Evolutionary conservation across 1,139 yeast species (phyloP).

Genomic region (Hyphopichia pseudoburtonii): DNA sequence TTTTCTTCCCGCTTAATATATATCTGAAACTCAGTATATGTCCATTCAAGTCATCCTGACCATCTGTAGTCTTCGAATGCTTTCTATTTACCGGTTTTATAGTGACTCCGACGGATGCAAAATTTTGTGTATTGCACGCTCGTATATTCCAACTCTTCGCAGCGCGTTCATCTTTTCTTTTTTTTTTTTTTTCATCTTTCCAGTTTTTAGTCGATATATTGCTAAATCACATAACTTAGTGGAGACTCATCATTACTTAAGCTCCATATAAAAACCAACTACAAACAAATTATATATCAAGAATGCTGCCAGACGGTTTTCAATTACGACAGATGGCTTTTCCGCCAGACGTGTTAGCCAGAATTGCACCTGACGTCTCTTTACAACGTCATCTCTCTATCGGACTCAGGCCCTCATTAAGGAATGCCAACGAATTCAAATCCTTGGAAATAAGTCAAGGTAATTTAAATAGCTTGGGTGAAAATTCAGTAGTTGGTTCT

Average conservation of each 20-base stretch:
- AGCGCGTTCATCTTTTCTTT: not conserved
- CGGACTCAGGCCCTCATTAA: conserved; percentile 71
- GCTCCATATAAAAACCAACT: not conserved
- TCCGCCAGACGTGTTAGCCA: conserved; percentile 79
- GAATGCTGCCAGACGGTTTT: not conserved
- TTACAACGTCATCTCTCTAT: conserved; percentile 73
- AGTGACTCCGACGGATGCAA: not conserved
- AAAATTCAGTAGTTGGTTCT: conserved; percentile 60
- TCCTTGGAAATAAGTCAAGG: conserved; percentile 48
- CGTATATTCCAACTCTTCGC: not conserved
- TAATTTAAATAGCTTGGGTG: conserved; percentile 39
- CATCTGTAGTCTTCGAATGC: too few species aligned
- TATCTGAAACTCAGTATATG: too few species aligned
- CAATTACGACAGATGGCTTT: conserved; percentile 45
- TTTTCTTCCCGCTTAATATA: too few species aligned
- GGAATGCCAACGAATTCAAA: conserved; percentile 73
- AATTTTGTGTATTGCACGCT: not conserved
- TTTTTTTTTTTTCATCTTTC: not conserved
- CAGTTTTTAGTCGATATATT: too few species aligned
- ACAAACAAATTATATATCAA: not conserved
- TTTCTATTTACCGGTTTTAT: too few species aligned
- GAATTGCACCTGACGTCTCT: conserved; percentile 83
- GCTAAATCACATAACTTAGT: too few species aligned
- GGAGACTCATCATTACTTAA: too few species aligned
- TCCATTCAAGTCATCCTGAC: too few species aligned